Conservation (phyloP, 2,329 filamentous ascomycete species). For the Botryotinia narcissicola region DNA sequence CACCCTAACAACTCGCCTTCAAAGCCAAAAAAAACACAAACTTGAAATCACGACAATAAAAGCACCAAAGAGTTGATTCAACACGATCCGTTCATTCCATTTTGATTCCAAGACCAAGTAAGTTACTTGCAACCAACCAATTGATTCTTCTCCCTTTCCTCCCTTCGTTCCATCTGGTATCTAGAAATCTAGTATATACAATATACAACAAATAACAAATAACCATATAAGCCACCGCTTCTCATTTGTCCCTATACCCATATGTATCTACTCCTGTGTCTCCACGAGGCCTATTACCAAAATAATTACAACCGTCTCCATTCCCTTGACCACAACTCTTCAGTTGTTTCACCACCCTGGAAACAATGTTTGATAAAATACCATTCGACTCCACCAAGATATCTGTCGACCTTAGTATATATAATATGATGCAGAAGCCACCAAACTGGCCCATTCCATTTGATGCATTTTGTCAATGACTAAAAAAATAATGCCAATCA, state of each 20-base stretch:
- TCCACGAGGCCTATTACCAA: background rate
- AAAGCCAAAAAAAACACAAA: background rate
- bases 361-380: background rate
- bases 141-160: background rate
- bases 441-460: background rate
- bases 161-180: background rate
- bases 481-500: background rate
- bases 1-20: background rate
- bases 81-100: background rate
- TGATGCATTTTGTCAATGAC: slow-evolving; percentile 9
- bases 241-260: background rate
- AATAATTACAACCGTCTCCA: slow-evolving; percentile 9
- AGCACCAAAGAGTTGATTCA: background rate
- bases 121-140: background rate
- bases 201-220: background rate
- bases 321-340: background rate
- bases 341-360: background rate
- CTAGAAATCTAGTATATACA: slow-evolving; percentile 11
- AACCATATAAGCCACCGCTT: slow-evolving; percentile 8
- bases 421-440: slow-evolving; percentile 4
- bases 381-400: slow-evolving; percentile 5
- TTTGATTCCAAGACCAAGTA: background rate
- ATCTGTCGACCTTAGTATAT: background rate
- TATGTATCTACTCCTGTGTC: background rate
- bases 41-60: background rate